A percentile compares a stretch with the other conserved stretches of the same genome.
phyloP scores from a whole-genome alignment of 805 yeast genomes.

The Myxozyma sirexii region DNA sequence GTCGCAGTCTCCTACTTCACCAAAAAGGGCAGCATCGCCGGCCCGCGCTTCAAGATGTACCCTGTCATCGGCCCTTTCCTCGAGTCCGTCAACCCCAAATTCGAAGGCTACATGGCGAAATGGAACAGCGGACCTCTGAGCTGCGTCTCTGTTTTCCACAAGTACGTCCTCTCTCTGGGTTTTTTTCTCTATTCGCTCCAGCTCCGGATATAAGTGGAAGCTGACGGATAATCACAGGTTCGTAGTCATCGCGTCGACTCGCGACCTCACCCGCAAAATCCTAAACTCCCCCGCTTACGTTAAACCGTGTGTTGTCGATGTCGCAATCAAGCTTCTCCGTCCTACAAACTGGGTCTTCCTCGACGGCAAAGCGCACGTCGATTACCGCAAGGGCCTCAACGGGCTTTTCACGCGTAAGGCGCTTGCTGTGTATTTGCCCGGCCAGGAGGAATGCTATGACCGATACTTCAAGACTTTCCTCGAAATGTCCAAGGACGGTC shows the following conservation, averaged over 20 bases:
- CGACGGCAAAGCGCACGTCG: conserved; percentile 94
- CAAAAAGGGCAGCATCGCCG: conserved; percentile 86
- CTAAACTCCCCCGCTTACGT: conserved; percentile 83
- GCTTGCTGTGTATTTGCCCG: conserved; percentile 79
- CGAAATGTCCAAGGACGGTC: conserved; percentile 57
- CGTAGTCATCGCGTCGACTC: conserved; percentile 87
- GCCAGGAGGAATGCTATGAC: conserved; percentile 83
- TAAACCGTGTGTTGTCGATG: conserved; percentile 98
- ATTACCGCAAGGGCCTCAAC: conserved; percentile 87
- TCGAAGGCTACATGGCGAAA: conserved; percentile 87
- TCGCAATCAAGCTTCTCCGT: conserved; percentile 88
- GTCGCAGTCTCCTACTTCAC: conserved; percentile 73
- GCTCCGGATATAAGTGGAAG: background rate
- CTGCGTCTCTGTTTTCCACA: conserved; percentile 97
- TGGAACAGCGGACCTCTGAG: conserved; percentile 95
- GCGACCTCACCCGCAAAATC: conserved; percentile 86
- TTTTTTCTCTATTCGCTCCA: background rate
- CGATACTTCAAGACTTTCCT: conserved; percentile 70
- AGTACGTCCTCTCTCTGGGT: conserved; percentile 42
- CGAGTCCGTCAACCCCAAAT: conserved; percentile 92
- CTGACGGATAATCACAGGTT: conserved; percentile 45
- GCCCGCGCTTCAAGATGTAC: conserved; percentile 85
- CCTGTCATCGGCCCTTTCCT: conserved; percentile 96
- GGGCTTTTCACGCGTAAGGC: conserved; percentile 87
- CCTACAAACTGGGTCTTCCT: conserved; percentile 97